These are phyloP conservation scores for Firmiana major DNA, from an alignment of 345 rosid species.

Conservation along the genomic window DNA sequence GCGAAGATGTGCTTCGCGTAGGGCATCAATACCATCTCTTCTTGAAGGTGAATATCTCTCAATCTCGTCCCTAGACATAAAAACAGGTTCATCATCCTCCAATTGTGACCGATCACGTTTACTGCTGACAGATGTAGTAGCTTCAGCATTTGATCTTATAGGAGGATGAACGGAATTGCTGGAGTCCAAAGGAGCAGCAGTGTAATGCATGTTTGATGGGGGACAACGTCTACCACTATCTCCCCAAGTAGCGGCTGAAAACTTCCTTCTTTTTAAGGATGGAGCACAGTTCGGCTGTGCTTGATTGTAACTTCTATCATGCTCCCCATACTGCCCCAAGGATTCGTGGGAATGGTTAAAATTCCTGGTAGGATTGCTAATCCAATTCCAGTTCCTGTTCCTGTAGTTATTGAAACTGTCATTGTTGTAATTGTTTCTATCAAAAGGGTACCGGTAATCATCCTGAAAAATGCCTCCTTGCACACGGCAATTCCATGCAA, in stretches of 20 bases:
- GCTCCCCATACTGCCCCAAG: conserved; percentile 32
- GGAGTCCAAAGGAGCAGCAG: conserved; percentile 22
- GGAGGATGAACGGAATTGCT: conserved; percentile 28
- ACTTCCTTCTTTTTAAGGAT: conserved; percentile 55
- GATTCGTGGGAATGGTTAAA: conserved; percentile 21
- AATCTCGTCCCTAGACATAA: conserved; percentile 72
- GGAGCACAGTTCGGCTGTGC: conserved; percentile 37
- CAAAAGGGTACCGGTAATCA: conserved; percentile 29
- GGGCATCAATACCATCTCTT: conserved; percentile 73
- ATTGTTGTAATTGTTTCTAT: conserved; percentile 26
- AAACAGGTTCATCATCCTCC: conserved; percentile 60
- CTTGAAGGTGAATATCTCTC: conserved; percentile 75
- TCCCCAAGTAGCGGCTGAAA: conserved; percentile 47
- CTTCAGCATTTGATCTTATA: conserved; percentile 37
- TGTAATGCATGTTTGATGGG: conserved; percentile 23
- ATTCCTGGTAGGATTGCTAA: conserved; percentile 19
- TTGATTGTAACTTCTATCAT: conserved; percentile 19
- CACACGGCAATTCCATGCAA: conserved; percentile 33
- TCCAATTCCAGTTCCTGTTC: conserved; percentile 27
- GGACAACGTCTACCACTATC: conserved; percentile 28
- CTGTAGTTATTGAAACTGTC: conserved; percentile 11
- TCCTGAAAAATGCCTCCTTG: conserved; percentile 40
- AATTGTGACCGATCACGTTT: conserved; percentile 58
- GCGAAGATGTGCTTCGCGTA: conserved; percentile 67
- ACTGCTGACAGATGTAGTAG: conserved; percentile 37